These are phyloP conservation scores for Amphibolis antarctica DNA, from an alignment of 106 monocot genomes.

Conservation along the genomic window DNA sequence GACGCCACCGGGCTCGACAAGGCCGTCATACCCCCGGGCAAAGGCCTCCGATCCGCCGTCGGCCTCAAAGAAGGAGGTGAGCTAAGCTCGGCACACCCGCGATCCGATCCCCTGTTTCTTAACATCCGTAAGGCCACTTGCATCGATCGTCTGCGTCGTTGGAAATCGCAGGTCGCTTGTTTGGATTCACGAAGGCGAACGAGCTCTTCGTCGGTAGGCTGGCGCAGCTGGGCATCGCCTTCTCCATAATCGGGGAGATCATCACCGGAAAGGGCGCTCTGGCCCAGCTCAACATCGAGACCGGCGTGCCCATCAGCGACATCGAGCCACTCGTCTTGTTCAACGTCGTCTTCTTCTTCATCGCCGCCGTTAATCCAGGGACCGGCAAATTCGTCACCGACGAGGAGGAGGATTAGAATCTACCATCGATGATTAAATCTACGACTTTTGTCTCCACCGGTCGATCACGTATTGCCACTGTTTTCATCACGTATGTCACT, in stretches of 20 bases:
- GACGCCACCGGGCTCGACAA: slow-evolving; percentile 61
- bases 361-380: slow-evolving; percentile 89
- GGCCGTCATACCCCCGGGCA: slow-evolving; percentile 91
- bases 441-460: too few relatives aligned
- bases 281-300: slow-evolving; percentile 92
- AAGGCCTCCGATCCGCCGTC: slow-evolving; percentile 54
- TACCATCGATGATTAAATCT: too few relatives aligned
- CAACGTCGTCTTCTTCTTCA: slow-evolving; percentile 88
- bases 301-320: slow-evolving; percentile 77
- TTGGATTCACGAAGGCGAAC: slow-evolving; percentile 94
- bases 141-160: too few relatives aligned
- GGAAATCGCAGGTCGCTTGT: slow-evolving; percentile 44
- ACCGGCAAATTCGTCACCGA: slow-evolving; percentile 64
- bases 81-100: too few relatives aligned
- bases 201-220: slow-evolving; percentile 95
- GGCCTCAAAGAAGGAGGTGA: slow-evolving; percentile 84
- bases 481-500: too few relatives aligned
- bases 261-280: slow-evolving; percentile 93
- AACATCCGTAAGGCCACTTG: not conserved
- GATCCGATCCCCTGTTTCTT: not conserved
- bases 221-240: slow-evolving; percentile 84
- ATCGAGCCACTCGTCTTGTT: slow-evolving; percentile 79
- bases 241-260: slow-evolving; percentile 91
- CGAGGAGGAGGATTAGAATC: too few relatives aligned
- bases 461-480: too few relatives aligned